These are phyloP conservation scores for Cyberlindnera americana DNA, from an alignment of 805 yeast species.

Conservation along the genomic window DNA sequence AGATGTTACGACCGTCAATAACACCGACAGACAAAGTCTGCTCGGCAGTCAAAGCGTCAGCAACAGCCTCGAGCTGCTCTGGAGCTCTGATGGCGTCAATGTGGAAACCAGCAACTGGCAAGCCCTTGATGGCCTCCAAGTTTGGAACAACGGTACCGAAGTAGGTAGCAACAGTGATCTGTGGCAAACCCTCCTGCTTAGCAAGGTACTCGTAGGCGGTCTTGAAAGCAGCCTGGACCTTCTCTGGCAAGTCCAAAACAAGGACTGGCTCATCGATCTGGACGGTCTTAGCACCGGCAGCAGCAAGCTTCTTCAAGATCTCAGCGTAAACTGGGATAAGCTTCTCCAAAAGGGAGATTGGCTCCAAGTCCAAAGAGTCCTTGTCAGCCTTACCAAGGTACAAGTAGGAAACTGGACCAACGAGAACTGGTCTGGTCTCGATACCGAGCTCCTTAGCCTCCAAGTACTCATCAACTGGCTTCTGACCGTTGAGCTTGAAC, in stretches of 20 bases:
- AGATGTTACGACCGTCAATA: slow-evolving; percentile 98
- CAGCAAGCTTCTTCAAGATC: slow-evolving; percentile 80
- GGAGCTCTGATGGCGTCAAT: slow-evolving; percentile 95
- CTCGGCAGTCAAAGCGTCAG: slow-evolving; percentile 56
- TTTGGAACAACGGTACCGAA: slow-evolving; percentile 99
- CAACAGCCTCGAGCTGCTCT: slow-evolving; percentile 87
- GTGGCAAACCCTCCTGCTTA: slow-evolving; percentile 67
- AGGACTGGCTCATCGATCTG: slow-evolving; percentile 98
- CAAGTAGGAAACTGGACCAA: slow-evolving; percentile 96
- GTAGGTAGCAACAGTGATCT: slow-evolving; percentile 83
- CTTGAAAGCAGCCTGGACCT: slow-evolving; percentile 82
- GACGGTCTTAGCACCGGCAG: slow-evolving; percentile 91
- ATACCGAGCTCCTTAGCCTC: slow-evolving; percentile 97
- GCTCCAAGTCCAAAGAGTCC: slow-evolving; percentile 93
- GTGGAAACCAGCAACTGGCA: slow-evolving; percentile 95
- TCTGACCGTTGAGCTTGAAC: slow-evolving; percentile 93
- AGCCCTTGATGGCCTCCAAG: slow-evolving; percentile 79
- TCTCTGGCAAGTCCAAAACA: slow-evolving; percentile 87
- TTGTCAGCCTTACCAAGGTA: slow-evolving; percentile 97
- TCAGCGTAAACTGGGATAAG: slow-evolving; percentile 90
- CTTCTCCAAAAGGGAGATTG: slow-evolving; percentile 85
- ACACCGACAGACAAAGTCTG: slow-evolving; percentile 94
- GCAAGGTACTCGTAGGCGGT: slow-evolving; percentile 78
- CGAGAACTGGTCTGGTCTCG: slow-evolving; percentile 94
- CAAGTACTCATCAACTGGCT: slow-evolving; percentile 95